phyloP scores from a whole-genome alignment of 2,329 filamentous ascomycete species.

The Immersiporthe knoxdaviesiana region DNA sequence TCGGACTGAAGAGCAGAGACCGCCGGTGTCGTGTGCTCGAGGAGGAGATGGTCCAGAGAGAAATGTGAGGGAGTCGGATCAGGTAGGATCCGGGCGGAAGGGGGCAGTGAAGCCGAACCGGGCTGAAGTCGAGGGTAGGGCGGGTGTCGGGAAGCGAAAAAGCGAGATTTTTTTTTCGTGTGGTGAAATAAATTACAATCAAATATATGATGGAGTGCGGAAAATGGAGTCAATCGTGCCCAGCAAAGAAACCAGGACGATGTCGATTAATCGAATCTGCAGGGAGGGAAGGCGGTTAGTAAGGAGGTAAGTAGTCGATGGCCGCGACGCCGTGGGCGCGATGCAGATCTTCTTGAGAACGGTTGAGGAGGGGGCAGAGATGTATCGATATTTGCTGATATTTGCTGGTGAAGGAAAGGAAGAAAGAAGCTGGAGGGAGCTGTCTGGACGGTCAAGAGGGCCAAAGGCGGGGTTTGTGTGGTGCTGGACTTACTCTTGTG shows the following conservation, averaged over 20 bases:
- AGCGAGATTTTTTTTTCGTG: neutral
- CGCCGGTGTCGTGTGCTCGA: slow-evolving; percentile 86
- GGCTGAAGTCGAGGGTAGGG: neutral
- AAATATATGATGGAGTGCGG: slow-evolving; percentile 20
- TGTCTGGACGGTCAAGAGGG: too few species aligned
- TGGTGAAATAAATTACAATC: slow-evolving; percentile 22
- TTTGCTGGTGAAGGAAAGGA: neutral
- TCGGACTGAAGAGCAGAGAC: slow-evolving; percentile 77
- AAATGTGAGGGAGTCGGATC: slow-evolving; percentile 1
- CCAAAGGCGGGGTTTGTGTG: neutral
- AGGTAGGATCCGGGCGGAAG: neutral
- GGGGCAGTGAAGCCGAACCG: slow-evolving; percentile 3
- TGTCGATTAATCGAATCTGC: slow-evolving; percentile 26
- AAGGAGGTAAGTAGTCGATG: slow-evolving; percentile 3
- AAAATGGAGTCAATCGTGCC: slow-evolving; percentile 13
- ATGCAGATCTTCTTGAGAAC: neutral
- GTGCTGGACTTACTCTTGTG: slow-evolving; percentile 11
- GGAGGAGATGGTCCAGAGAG: neutral
- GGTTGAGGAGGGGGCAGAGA: neutral
- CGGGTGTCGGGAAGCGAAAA: slow-evolving; percentile 3
- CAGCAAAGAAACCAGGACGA: slow-evolving; percentile 12
- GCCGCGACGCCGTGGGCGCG: neutral
- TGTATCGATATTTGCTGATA: neutral
- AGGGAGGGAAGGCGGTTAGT: slow-evolving; percentile 7
- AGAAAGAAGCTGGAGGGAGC: too few species aligned